Conservation (phyloP, 306 rosid genomes). For the Hylodesmum podocarpum region DNA sequence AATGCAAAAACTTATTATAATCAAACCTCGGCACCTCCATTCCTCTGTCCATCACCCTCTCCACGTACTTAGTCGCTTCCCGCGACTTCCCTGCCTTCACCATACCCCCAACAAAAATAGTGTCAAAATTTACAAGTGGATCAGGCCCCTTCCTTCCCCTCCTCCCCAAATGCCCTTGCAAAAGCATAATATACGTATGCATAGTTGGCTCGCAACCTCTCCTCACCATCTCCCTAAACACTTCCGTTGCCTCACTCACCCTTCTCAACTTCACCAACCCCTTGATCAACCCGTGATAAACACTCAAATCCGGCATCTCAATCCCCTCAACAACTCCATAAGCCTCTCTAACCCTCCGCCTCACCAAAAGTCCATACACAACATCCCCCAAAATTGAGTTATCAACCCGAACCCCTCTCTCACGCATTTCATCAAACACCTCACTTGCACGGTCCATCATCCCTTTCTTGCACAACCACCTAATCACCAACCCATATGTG, state of each 20-base stretch:
- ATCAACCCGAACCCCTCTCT: constrained; percentile 55
- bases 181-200: constrained; percentile 82
- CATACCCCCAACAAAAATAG: constrained; percentile 79
- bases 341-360: constrained; percentile 60
- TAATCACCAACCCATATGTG: constrained; percentile 57
- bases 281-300: constrained; percentile 71
- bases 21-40: constrained; percentile 88
- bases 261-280: constrained; percentile 71
- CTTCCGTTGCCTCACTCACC: constrained; percentile 72
- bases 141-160: constrained; percentile 70
- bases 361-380: constrained; percentile 59
- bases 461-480: constrained; percentile 72
- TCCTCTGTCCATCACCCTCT: constrained; percentile 67
- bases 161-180: constrained; percentile 76
- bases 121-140: constrained; percentile 72
- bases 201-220: constrained; percentile 57
- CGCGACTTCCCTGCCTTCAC: constrained; percentile 48
- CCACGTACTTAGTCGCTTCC: constrained; percentile 81
- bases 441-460: constrained; percentile 42
- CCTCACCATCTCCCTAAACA: constrained; percentile 75
- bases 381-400: constrained; percentile 46
- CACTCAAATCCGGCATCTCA: constrained; percentile 40
- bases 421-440: constrained; percentile 72
- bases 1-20: constrained; percentile 73
- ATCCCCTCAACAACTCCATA: constrained; percentile 42